Evolutionary conservation across 164 flowering plant species (phyloP).

Genomic region (Warburgia ugandensis): DNA sequence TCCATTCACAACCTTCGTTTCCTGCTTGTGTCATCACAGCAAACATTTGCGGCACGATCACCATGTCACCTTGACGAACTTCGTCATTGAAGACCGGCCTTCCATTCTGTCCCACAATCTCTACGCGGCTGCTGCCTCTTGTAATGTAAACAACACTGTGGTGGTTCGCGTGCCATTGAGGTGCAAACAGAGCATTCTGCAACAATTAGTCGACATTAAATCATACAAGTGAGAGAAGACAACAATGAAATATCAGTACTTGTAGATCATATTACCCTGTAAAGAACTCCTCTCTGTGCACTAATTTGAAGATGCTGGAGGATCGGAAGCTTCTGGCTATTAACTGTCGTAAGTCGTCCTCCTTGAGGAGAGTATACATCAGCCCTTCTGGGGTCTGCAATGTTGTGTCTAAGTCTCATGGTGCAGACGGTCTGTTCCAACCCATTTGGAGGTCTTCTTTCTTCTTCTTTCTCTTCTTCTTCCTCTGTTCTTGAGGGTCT

Average conservation of each 20-base stretch:
- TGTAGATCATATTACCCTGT: conserved; percentile 23
- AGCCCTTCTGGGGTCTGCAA: conserved; percentile 38
- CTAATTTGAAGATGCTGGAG: conserved; percentile 40
- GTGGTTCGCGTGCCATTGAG: conserved; percentile 50
- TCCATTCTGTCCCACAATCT: conserved; percentile 36
- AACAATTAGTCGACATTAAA: background rate
- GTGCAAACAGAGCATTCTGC: conserved; percentile 49
- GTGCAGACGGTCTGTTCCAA: conserved; percentile 59
- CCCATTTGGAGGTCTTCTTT: conserved; percentile 35
- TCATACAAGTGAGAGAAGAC: background rate
- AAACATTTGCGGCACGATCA: conserved; percentile 48
- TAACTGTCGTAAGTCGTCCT: conserved; percentile 44
- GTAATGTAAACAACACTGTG: conserved; percentile 43
- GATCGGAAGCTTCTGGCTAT: conserved; percentile 54
- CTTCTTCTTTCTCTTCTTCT: conserved; percentile 10
- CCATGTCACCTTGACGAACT: conserved; percentile 34
- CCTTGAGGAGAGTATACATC: conserved; percentile 46
- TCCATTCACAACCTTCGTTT: conserved; percentile 38
- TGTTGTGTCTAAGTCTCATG: conserved; percentile 37
- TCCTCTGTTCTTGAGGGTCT: conserved; percentile 17
- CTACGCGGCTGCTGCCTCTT: conserved; percentile 38
- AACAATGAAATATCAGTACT: background rate
- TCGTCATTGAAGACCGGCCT: conserved; percentile 31
- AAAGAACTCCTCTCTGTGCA: conserved; percentile 46
- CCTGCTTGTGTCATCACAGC: conserved; percentile 35